phyloP scores from a whole-genome alignment of 768 basidiomycete genomes.

The Suillus lakei region DNA sequence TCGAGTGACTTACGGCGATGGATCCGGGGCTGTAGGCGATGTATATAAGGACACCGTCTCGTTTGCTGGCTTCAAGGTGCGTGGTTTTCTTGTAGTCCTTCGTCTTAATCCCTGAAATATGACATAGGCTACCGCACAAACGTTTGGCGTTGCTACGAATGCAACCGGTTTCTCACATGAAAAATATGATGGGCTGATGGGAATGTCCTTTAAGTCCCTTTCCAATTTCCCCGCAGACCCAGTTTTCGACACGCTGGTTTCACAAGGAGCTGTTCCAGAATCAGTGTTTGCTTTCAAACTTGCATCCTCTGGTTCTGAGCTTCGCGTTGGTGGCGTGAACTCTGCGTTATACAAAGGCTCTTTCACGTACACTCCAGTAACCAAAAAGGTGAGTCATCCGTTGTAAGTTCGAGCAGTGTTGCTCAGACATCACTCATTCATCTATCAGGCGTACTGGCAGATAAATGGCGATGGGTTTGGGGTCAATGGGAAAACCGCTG shows the following conservation, averaged over 20 bases:
- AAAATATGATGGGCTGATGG: conserved; percentile 37
- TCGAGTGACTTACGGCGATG: conserved; percentile 47
- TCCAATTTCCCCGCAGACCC: conserved; percentile 40
- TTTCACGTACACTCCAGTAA: conserved; percentile 42
- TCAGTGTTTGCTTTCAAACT: conserved; percentile 46
- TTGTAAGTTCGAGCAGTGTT: neutral
- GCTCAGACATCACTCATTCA: conserved; percentile 4
- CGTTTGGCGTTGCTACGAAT: conserved; percentile 27
- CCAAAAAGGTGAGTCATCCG: conserved; percentile 26
- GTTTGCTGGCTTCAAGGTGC: conserved; percentile 35
- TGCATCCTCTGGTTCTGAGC: conserved; percentile 36
- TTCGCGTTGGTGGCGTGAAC: conserved; percentile 51
- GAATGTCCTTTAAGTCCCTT: conserved; percentile 47
- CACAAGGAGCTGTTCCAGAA: conserved; percentile 37
- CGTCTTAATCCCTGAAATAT: conserved; percentile 11
- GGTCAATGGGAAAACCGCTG: conserved; percentile 25
- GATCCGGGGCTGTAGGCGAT: conserved; percentile 42
- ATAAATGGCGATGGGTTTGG: conserved; percentile 18
- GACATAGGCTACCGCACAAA: conserved; percentile 29
- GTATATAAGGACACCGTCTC: conserved; percentile 44
- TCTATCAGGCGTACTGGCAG: conserved; percentile 28
- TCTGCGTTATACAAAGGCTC: conserved; percentile 41
- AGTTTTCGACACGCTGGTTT: conserved; percentile 48
- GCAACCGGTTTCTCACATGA: conserved; percentile 14
- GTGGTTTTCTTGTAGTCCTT: conserved; percentile 14